phyloP scores from a whole-genome alignment of 106 monocot species.

The Dendrobium chrysotoxum region DNA sequence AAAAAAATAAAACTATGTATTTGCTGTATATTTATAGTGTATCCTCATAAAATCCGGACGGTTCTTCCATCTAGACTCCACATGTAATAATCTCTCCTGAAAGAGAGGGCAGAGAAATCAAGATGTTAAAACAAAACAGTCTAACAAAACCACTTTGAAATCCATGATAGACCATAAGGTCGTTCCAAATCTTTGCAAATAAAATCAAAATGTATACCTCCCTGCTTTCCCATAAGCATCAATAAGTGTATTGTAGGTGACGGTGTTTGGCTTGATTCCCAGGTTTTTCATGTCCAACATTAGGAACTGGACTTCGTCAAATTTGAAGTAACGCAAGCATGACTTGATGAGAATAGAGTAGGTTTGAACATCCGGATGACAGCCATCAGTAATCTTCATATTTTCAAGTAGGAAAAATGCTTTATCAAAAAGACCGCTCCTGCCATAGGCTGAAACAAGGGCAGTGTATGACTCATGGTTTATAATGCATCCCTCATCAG shows the following conservation, averaged over 20 bases:
- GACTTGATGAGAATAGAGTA: slow-evolving; percentile 96
- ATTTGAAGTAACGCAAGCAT: slow-evolving; percentile 56
- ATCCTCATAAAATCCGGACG: too few species aligned
- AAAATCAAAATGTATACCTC: slow-evolving; percentile 39
- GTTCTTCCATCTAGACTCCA: too few species aligned
- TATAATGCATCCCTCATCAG: slow-evolving; percentile 76
- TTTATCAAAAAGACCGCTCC: slow-evolving; percentile 72
- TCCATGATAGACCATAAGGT: not conserved
- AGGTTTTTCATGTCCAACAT: slow-evolving; percentile 60
- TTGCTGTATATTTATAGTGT: too few species aligned
- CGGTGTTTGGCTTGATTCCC: slow-evolving; percentile 63
- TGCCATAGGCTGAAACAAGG: slow-evolving; percentile 87
- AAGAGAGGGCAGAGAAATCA: too few species aligned
- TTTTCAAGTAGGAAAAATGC: slow-evolving; percentile 66
- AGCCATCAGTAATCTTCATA: slow-evolving; percentile 79
- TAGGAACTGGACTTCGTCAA: slow-evolving; percentile 65
- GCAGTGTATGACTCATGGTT: slow-evolving; percentile 93
- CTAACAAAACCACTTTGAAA: not conserved
- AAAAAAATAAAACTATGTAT: too few species aligned
- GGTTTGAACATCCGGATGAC: slow-evolving; percentile 87
- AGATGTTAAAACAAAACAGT: not conserved
- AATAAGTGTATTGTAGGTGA: slow-evolving; percentile 89
- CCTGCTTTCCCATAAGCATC: slow-evolving; percentile 93
- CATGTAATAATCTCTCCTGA: too few species aligned
- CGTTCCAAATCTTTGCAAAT: not conserved